phyloP scores from a whole-genome alignment of 2,329 filamentous ascomycete genomes.

The Amesomyces nigricolor region DNA sequence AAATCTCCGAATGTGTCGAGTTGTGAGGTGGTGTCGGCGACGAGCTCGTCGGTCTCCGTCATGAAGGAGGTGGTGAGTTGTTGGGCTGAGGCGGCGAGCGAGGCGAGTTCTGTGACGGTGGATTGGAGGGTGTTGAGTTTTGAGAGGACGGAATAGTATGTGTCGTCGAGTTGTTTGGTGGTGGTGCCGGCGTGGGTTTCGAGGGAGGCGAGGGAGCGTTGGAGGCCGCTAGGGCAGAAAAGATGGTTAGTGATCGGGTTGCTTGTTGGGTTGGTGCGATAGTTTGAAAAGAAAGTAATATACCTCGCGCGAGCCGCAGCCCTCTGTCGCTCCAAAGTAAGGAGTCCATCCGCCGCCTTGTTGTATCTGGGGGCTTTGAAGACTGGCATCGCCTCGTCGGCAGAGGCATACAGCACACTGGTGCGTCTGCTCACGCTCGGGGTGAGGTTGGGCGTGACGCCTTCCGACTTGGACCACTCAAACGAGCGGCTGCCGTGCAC shows the following conservation, averaged over 20 bases:
- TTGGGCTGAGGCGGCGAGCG: constrained; percentile 58
- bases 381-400: constrained; percentile 21
- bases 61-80: constrained; percentile 55
- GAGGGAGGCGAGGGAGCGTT: constrained; percentile 48
- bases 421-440: constrained; percentile 25
- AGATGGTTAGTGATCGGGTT: not conserved
- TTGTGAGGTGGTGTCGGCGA: constrained; percentile 54
- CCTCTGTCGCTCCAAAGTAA: constrained; percentile 37
- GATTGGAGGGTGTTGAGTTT: constrained; percentile 59
- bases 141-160: constrained; percentile 68
- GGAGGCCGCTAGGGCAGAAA: constrained; percentile 40
- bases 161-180: constrained; percentile 63
- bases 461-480: constrained; percentile 42
- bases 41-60: constrained; percentile 52
- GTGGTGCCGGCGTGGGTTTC: constrained; percentile 55
- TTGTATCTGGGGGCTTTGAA: constrained; percentile 32
- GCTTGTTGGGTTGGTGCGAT: not conserved
- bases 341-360: constrained; percentile 35
- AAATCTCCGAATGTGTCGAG: constrained; percentile 58
- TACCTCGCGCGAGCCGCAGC: constrained; percentile 38
- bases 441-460: constrained; percentile 35
- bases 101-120: constrained; percentile 59
- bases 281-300: constrained; percentile 11
- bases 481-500: constrained; percentile 36
- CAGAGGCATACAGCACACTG: constrained; percentile 25